Base-by-base conservation (phyloP, 2,329 filamentous ascomycete genomes). In the Venturia oleaginea region DNA sequence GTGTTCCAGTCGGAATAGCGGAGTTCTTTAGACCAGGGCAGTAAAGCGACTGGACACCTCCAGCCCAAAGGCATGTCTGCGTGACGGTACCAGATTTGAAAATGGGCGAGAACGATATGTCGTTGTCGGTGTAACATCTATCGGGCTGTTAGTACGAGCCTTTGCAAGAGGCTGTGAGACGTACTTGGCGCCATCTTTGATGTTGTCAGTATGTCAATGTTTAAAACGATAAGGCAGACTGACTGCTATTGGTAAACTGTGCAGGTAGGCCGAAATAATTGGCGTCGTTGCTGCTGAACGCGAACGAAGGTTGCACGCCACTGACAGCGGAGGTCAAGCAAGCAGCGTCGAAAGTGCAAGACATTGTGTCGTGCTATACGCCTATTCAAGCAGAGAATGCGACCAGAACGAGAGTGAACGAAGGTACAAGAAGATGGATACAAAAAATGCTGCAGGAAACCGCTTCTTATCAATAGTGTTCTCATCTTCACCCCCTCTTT, bases 251-350 rank as follows among this genome's bases (percentile, higher is more conserved):
- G 15, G 59, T 61, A 17, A 61, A 61, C 6, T 27, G 40, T 32
- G 59, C 59, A 40, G 37, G 32, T 19, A 61, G 42, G 37, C 59
- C 59, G n/a, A 61, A 61, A 32, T 61, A 61, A 37, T 46, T 46
- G 34, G 59, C 15, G n/a, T 61, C n/a, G 15, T 40, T 27, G 8
- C 37, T 19, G 15, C n/a, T 42, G 59, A 61, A 61, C 19, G 27
- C 59, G n/a, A 61, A 61, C 3, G 59, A 61, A 22, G 59, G 59
- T n/a, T 61, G 59, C 11, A 27, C 59, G 19, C 59, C 59, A 5
- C n/a, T 61, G 59, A 61, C 59, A 34, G 24, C 22, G 17, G 59
- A 61, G 59, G 59, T 61, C 59, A 61, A 32, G 37, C 59, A 61
- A 15, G 59, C 37, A 38, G 59, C 37, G 34, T 61, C 59, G 10